Evolutionary conservation across 768 basidiomycete species (phyloP).

Genomic region (Xanthoconium purpureum): DNA sequence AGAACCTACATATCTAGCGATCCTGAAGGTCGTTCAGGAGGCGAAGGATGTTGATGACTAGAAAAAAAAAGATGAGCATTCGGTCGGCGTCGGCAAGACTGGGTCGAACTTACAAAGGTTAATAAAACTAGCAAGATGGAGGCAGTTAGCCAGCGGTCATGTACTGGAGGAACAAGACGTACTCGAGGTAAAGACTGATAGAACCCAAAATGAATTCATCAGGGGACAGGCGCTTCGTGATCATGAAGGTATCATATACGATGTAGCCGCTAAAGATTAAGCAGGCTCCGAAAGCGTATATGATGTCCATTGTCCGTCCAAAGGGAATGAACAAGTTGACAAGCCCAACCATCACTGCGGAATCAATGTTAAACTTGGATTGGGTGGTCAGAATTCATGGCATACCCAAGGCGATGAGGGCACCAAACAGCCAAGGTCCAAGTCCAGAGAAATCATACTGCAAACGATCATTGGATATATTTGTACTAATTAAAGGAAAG

Average conservation of each 20-base stretch:
- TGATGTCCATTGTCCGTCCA: constrained; percentile 72
- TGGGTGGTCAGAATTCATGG: constrained; percentile 1
- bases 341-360: constrained; percentile 71
- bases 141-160: constrained; percentile 12
- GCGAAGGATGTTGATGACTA: constrained; percentile 84
- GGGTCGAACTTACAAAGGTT: constrained; percentile 69
- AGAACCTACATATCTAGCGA: constrained; percentile 23
- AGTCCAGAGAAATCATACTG: constrained; percentile 94
- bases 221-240: constrained; percentile 84
- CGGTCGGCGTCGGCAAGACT: not conserved
- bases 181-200: constrained; percentile 94
- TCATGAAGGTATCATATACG: constrained; percentile 86
- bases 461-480: not conserved
- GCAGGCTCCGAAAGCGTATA: constrained; percentile 74
- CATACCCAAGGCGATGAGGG: constrained; percentile 74
- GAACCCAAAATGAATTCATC: constrained; percentile 93
- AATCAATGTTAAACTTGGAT: not conserved
- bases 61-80: not conserved
- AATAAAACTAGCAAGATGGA: constrained; percentile 57
- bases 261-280: constrained; percentile 88
- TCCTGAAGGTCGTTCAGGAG: constrained; percentile 60
- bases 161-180: constrained; percentile 31
- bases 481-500: not conserved
- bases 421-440: constrained; percentile 87
- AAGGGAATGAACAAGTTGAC: constrained; percentile 89